phyloP scores from a whole-genome alignment of 352 stramenopile genomes.

The Phytophthora meadii region DNA sequence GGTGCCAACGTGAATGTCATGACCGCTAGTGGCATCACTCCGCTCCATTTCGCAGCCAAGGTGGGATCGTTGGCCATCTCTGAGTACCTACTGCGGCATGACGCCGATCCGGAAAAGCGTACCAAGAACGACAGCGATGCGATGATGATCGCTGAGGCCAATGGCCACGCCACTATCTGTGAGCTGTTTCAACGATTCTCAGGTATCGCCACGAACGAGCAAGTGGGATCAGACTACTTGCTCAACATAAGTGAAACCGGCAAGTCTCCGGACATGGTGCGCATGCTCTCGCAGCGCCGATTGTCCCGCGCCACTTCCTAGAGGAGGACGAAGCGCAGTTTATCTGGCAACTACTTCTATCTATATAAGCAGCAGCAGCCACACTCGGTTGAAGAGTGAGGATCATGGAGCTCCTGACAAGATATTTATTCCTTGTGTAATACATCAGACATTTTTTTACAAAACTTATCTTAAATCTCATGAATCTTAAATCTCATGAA shows the following conservation, averaged over 20 bases:
- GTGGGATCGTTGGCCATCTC: constrained; percentile 65
- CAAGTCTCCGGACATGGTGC: constrained; percentile 51
- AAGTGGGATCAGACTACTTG: constrained; percentile 33
- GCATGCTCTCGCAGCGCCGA: constrained; percentile 43
- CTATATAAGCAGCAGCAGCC: constrained; percentile 28
- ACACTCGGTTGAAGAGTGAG: constrained; percentile 33
- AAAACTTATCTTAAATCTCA: neutral
- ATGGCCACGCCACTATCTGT: constrained; percentile 70
- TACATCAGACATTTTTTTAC: constrained; percentile 12
- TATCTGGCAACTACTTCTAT: constrained; percentile 7
- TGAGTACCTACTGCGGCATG: constrained; percentile 69
- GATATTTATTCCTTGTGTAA: constrained; percentile 38
- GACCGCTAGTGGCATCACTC: constrained; percentile 76
- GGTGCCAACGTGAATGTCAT: constrained; percentile 76
- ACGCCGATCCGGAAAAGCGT: constrained; percentile 68
- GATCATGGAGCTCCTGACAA: neutral
- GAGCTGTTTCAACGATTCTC: constrained; percentile 69
- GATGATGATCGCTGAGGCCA: constrained; percentile 75
- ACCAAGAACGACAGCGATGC: constrained; percentile 84
- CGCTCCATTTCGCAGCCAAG: constrained; percentile 80
- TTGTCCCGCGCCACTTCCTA: constrained; percentile 25
- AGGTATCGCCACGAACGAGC: constrained; percentile 27
- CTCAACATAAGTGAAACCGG: constrained; percentile 41
- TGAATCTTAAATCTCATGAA: neutral
- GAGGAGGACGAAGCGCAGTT: constrained; percentile 4